Conservation (phyloP, 2,329 filamentous ascomycete genomes). For the Cladorrhinum sp. region DNA sequence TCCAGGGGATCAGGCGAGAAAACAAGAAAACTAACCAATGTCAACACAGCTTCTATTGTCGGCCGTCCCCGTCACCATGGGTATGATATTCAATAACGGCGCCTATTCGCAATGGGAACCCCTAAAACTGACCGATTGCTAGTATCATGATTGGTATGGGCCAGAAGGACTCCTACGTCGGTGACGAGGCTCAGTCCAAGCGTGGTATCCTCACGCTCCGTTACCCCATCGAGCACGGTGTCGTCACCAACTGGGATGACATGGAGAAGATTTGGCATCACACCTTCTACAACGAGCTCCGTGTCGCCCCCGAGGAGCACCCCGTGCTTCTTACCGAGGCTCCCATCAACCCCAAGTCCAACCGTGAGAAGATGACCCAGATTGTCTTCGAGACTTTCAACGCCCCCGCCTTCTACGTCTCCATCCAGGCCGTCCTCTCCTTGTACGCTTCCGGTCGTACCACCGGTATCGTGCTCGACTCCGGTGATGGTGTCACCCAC, state of each 20-base stretch:
- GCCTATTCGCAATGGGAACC: slow-evolving; percentile 5
- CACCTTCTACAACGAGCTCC: slow-evolving; percentile 99
- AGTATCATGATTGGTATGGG: slow-evolving; percentile 99
- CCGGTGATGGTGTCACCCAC: slow-evolving; percentile 99
- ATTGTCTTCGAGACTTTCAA: slow-evolving; percentile 99
- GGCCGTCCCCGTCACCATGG: slow-evolving; percentile 99
- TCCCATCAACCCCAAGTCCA: slow-evolving; percentile 99
- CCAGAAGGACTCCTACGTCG: slow-evolving; percentile 99
- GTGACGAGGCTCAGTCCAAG: slow-evolving; percentile 99
- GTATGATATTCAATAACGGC: slow-evolving; percentile 56
- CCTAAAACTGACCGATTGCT: slow-evolving; percentile 32
- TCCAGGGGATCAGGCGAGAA: not conserved
- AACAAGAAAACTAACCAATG: slow-evolving; percentile 23
- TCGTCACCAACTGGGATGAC: slow-evolving; percentile 99
- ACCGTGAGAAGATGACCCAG: slow-evolving; percentile 99
- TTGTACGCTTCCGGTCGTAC: slow-evolving; percentile 99
- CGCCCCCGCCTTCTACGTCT: slow-evolving; percentile 99
- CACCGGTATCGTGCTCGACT: slow-evolving; percentile 99
- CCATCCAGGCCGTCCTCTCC: slow-evolving; percentile 98
- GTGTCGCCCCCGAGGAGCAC: slow-evolving; percentile 99
- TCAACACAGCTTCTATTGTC: slow-evolving; percentile 84
- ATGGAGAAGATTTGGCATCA: slow-evolving; percentile 99
- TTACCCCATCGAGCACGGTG: slow-evolving; percentile 99
- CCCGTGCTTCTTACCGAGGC: slow-evolving; percentile 98
- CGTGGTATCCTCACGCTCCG: slow-evolving; percentile 99